Percentiles rank a stretch among this genome's conserved stretches.
Conservation (phyloP, 2,329 filamentous ascomycete genomes). For the Trichoderma arundinaceum region DNA sequence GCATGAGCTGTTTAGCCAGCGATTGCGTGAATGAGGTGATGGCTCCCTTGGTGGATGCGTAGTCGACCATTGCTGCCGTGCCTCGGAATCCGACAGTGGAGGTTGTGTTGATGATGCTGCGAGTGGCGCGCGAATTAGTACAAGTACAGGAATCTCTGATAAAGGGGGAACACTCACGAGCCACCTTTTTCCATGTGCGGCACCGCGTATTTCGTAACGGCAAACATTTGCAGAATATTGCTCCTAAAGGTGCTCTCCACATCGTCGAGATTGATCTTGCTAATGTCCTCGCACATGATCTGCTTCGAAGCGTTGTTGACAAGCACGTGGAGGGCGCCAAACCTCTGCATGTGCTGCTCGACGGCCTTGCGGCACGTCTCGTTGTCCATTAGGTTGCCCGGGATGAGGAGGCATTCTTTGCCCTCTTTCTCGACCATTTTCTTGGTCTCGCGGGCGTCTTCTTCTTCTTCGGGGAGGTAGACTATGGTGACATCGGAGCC, state of each 20-base stretch:
- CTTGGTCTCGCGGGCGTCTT: constrained; percentile 77
- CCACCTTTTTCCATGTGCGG: constrained; percentile 66
- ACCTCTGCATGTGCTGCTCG: constrained; percentile 66
- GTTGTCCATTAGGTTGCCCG: constrained; percentile 67
- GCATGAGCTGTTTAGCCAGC: constrained; percentile 54
- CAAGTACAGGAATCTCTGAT: background rate
- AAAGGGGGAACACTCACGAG: constrained; percentile 4
- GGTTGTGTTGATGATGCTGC: constrained; percentile 59
- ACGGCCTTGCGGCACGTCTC: constrained; percentile 74
- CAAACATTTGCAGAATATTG: constrained; percentile 85
- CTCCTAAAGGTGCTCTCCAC: constrained; percentile 75
- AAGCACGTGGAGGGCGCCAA: constrained; percentile 75
- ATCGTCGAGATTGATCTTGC: constrained; percentile 59
- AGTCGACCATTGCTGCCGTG: constrained; percentile 55
- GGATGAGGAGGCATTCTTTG: constrained; percentile 65
- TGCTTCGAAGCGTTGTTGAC: constrained; percentile 70
- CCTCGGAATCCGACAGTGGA: constrained; percentile 59
- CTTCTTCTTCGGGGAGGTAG: constrained; percentile 76
- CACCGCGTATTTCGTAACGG: constrained; percentile 76
- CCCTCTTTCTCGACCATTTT: constrained; percentile 70
- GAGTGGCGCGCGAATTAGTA: background rate
- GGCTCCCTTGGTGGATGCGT: constrained; percentile 61
- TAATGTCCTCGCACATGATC: constrained; percentile 24
- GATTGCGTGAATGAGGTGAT: constrained; percentile 59
- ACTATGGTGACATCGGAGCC: constrained; percentile 75